phyloP scores from a whole-genome alignment of 306 rosid genomes.

The Morella rubra region DNA sequence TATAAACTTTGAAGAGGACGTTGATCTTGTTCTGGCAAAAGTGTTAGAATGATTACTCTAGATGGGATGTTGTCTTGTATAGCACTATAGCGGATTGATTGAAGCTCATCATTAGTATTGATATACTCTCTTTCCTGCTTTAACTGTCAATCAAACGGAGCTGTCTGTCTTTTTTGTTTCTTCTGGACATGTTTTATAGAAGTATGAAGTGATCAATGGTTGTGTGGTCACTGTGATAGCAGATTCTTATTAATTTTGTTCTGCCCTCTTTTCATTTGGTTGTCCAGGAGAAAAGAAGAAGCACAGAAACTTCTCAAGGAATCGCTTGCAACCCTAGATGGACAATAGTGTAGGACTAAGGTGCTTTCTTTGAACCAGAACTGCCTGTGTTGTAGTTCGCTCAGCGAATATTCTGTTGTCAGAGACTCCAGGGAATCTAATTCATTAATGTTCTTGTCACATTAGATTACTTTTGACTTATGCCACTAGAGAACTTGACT shows the following conservation, averaged over 20 bases:
- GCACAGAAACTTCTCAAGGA: constrained; percentile 76
- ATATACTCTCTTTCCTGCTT: not conserved
- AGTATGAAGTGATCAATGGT: not conserved
- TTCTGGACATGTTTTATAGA: not conserved
- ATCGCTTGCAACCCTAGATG: constrained; percentile 66
- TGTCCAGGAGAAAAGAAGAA: constrained; percentile 81
- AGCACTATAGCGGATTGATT: no score
- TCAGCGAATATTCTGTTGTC: not conserved
- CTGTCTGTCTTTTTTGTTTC: not conserved
- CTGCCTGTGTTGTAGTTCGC: not conserved
- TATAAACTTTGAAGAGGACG: not conserved
- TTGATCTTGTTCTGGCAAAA: not conserved
- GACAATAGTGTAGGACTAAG: constrained; percentile 28
- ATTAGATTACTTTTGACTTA: not conserved
- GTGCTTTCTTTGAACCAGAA: not conserved
- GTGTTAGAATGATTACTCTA: not conserved
- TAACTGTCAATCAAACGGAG: not conserved
- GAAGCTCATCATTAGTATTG: not conserved
- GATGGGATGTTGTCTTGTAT: not conserved
- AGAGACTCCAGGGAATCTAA: not conserved
- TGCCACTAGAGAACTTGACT: not conserved
- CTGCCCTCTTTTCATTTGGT: not conserved
- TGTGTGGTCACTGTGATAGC: not conserved
- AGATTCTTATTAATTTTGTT: not conserved
- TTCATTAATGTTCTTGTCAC: not conserved